Conservation (phyloP, 1,139 yeast genomes). For the Suhomyces coccinellae region DNA sequence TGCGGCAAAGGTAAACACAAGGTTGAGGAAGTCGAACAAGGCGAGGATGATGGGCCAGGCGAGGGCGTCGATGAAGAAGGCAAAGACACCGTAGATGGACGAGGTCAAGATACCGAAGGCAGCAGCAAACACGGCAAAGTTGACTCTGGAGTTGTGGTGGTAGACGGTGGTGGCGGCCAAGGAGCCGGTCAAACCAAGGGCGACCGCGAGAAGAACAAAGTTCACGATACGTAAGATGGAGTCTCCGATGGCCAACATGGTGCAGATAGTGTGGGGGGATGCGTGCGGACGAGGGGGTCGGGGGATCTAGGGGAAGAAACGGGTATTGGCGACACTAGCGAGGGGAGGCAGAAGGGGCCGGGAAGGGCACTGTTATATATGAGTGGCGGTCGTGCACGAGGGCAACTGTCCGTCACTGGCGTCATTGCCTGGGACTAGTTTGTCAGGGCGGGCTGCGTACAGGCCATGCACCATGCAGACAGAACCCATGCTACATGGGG, state of each 20-base stretch:
- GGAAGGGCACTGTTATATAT: conserved; percentile 3
- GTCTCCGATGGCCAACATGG: conserved; percentile 71
- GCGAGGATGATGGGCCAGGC: conserved; percentile 86
- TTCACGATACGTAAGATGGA: conserved; percentile 70
- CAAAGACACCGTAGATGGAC: conserved; percentile 73
- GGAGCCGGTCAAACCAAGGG: conserved; percentile 83
- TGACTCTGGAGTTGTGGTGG: conserved; percentile 75
- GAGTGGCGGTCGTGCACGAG: conserved; percentile 6
- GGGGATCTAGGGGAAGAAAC: neutral
- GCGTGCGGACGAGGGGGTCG: neutral
- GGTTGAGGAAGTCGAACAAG: conserved; percentile 78
- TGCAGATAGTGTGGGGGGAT: neutral
- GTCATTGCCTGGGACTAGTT: conserved; percentile 3
- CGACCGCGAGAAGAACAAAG: conserved; percentile 72
- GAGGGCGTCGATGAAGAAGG: conserved; percentile 73
- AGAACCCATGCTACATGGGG: neutral
- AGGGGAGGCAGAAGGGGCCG: neutral
- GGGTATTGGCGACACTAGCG: neutral
- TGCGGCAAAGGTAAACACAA: conserved; percentile 90
- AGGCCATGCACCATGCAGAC: too few relatives aligned
- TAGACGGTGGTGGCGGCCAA: conserved; percentile 66
- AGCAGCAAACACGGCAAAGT: conserved; percentile 82
- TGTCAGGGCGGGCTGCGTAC: conserved; percentile 1
- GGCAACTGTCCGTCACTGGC: conserved; percentile 5
- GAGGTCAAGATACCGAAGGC: conserved; percentile 84